Base-by-base conservation (phyloP, 2,329 filamentous ascomycete species). In the Botrytis fabae region DNA sequence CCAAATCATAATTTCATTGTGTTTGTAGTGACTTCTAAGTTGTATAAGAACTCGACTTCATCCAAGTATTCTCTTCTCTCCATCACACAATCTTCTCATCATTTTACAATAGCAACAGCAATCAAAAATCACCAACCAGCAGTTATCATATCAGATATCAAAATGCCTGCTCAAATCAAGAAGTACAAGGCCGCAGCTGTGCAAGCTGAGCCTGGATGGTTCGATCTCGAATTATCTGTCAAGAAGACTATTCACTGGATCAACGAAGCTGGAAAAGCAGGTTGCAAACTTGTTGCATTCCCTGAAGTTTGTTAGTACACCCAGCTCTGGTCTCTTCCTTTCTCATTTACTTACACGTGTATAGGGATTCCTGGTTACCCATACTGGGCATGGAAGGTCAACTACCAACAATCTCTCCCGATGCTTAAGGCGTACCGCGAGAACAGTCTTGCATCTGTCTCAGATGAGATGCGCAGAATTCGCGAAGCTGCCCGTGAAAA, bases 121-220 rank as follows among this genome's bases (percentile, higher is more conserved):
- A 51, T 44, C n/a, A 32, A 54, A n/a, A n/a, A 28, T 4, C 6
- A 57, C 16, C 5, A 42, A 42, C 4, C 35, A 68, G 42, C 16
- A 25, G 10, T 18, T 14, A 42, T 25, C n/a, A 16, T 42, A 42
- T 22, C 38, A 35, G 7, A 61, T 9, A 40, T n/a, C 42, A 72
- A 42, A 25, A 72, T 72, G 70, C 70, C 70, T 51, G 63, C 70
- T n/a, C 63, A 48, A 32, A 72, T 72, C 63, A 72, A 72, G 42
- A 72, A 72, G 48, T 72, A 72, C 60, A 70, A 70, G 44, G 70
- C 87, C 8, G 86, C 84, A 46, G 86, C 86, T 16, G 84, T 86
- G 1, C 88, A 91, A 78, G 85, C 86, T 12, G 89, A 90, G 78
- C 87, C 88, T 0, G 84, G 83, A 1, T 91, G 88, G 88, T 82